Evolutionary conservation across 306 rosid genomes (phyloP).

Genomic region (Sophora flavescens): DNA sequence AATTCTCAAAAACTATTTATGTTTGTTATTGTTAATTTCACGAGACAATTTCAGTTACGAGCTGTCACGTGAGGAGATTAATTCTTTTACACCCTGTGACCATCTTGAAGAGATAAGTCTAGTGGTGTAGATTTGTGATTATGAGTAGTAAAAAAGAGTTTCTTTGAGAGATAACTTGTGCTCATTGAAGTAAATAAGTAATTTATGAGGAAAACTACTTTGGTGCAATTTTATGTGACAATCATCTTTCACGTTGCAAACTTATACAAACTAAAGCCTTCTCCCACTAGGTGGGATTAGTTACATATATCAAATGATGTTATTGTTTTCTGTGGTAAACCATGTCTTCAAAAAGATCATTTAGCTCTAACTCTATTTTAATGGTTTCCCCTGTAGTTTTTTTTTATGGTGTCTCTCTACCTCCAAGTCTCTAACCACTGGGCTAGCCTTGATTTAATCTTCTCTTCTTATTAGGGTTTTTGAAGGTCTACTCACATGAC

Average conservation of each 20-base stretch:
- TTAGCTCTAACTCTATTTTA: too few relatives aligned
- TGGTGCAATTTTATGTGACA: background rate
- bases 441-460: too few relatives aligned
- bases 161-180: slow-evolving; percentile 13
- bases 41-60: background rate
- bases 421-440: too few relatives aligned
- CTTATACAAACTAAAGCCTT: background rate
- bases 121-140: slow-evolving; percentile 30
- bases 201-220: background rate
- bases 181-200: background rate
- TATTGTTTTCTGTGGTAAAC: too few relatives aligned
- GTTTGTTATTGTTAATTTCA: background rate
- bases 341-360: too few relatives aligned
- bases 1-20: too few relatives aligned
- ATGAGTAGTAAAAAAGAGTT: background rate
- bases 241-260: slow-evolving; percentile 9
- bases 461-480: too few relatives aligned
- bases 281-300: too few relatives aligned
- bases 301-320: too few relatives aligned
- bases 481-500: too few relatives aligned
- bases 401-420: too few relatives aligned
- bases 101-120: slow-evolving; percentile 3
- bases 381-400: too few relatives aligned
- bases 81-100: background rate
- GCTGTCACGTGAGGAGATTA: background rate